phyloP scores from a whole-genome alignment of 768 basidiomycete genomes.

The Vishniacozyma victoriae region DNA sequence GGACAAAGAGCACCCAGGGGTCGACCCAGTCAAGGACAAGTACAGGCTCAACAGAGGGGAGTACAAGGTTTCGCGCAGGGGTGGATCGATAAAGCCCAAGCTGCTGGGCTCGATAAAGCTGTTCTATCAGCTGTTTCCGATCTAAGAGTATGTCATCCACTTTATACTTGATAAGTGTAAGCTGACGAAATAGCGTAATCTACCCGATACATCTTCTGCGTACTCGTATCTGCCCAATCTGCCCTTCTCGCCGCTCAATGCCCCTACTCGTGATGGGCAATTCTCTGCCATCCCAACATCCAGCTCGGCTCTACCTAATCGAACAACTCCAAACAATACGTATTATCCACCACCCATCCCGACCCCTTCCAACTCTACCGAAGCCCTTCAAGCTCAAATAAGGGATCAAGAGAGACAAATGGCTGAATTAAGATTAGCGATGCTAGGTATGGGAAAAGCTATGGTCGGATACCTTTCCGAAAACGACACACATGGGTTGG shows the following conservation, averaged over 20 bases:
- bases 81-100: conserved; percentile 44
- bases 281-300: conserved; percentile 30
- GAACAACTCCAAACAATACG: conserved; percentile 5
- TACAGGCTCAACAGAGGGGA: conserved; percentile 8
- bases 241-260: conserved; percentile 29
- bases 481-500: too few relatives aligned
- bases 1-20: background rate
- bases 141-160: conserved; percentile 27
- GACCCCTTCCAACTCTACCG: conserved; percentile 1
- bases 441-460: conserved; percentile 46
- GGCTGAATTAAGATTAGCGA: conserved; percentile 40
- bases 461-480: conserved; percentile 36
- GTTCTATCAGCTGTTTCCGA: conserved; percentile 45
- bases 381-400: background rate
- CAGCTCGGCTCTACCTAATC: conserved; percentile 15
- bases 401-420: conserved; percentile 41
- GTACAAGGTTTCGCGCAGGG: conserved; percentile 42
- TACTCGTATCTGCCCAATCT: conserved; percentile 43
- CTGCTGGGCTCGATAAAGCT: conserved; percentile 51
- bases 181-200: conserved; percentile 53
- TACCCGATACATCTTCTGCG: conserved; percentile 70
- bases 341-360: background rate
- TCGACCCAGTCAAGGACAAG: background rate
- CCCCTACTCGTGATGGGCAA: conserved; percentile 8
- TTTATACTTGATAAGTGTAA: background rate